Evolutionary conservation across 108 stramenopile species (phyloP).

Genomic region (Thalassiosira profunda): DNA sequence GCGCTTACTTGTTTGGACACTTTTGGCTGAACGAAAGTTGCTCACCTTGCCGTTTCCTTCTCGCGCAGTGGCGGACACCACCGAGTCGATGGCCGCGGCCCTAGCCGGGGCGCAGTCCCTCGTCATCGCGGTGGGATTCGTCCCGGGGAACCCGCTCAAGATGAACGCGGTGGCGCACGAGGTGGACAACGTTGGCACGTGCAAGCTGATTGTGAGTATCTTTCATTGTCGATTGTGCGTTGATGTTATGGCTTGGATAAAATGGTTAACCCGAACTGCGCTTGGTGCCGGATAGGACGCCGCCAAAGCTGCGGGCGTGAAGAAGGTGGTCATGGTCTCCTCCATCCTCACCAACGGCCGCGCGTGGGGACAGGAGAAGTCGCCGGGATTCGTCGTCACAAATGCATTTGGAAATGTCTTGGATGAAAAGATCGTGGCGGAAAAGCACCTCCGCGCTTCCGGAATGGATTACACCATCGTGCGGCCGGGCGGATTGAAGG

Average conservation of each 20-base stretch:
- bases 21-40: too few relatives aligned
- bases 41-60: too few relatives aligned
- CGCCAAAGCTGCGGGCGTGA: slow-evolving; percentile 72
- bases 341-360: slow-evolving; percentile 84
- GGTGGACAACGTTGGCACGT: slow-evolving; percentile 85
- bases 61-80: slow-evolving; percentile 65
- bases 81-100: slow-evolving; percentile 48
- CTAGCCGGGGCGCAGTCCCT: slow-evolving; percentile 65
- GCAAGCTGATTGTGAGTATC: slow-evolving; percentile 53
- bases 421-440: slow-evolving; percentile 83
- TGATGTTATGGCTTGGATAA: too few relatives aligned
- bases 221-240: too few relatives aligned
- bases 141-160: slow-evolving; percentile 80
- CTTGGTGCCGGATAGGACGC: slow-evolving; percentile 45
- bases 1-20: too few relatives aligned
- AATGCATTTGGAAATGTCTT: slow-evolving; percentile 87
- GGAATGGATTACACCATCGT: slow-evolving; percentile 91
- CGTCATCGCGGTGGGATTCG: slow-evolving; percentile 81
- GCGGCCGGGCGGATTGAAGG: slow-evolving; percentile 82
- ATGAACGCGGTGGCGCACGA: slow-evolving; percentile 81
- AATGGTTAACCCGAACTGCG: too few relatives aligned
- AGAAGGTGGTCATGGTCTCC: slow-evolving; percentile 82
- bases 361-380: slow-evolving; percentile 82
- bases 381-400: slow-evolving; percentile 81
- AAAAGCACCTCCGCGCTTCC: slow-evolving; percentile 58